Evolutionary conservation across 164 flowering plant species (phyloP), one percentile per base, ranked within the genome.

Genomic region (Piper longum): DNA sequence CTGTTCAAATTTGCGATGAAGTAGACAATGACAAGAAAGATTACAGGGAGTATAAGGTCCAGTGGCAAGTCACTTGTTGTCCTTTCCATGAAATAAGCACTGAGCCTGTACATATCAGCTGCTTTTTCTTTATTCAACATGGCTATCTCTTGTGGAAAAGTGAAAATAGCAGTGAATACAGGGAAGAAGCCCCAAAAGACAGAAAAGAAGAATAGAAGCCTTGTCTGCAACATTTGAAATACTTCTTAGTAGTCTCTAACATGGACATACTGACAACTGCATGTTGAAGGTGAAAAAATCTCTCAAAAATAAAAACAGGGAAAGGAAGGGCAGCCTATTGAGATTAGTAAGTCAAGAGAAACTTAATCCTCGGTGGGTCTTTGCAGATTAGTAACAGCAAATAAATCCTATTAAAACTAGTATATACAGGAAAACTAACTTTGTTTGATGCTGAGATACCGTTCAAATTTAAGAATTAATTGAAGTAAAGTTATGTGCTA

Each of bases 1-100:
- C 64, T 59, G 73, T 74, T 82, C 64, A 84, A 61, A 68, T 87
- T 87, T 12, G 87, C 84, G 89, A 86, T 86, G 77, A 86, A 86
- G 64, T 86, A 86, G 52, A 86, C 89, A n/a, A 86, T 79, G 5
- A 78, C 17, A 16, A 84, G 76, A 72, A 84, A 86, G 18, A 84
- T 75, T 12, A 84, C 72, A n/a, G 92, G 89, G 57, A 86, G 69
- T 54, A 84, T 2, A 5, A 86, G 76, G 68, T 86, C 89, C 16
- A 86, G 82, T 51, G 92, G 92, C 57, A 86, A 79, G 66, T 86
- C 92, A 59, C 92, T 81, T 36, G 84, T 81, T 7, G 82, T 86
- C 58, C 89, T 72, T 5, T 87, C 92, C 66, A 81, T 3, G 62
- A 86, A 86, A 63, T 86, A 86, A 60, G 92, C 87, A 59, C 92